These are phyloP conservation scores for Fraxinus americana DNA, from an alignment of 257 asterid species.

Conservation along the genomic window DNA sequence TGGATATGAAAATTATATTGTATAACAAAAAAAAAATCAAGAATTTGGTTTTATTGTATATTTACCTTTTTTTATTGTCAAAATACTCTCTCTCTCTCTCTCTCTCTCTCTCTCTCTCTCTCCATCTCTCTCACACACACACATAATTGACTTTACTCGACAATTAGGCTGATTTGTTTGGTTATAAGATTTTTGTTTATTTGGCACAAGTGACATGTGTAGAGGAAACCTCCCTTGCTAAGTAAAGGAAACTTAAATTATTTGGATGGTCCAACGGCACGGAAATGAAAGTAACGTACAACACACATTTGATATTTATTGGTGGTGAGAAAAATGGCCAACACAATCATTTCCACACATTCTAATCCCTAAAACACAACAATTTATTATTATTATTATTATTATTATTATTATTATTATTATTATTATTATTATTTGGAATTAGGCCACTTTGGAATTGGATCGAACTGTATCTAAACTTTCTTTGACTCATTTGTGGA, in stretches of 20 bases:
- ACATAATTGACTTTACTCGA: no score
- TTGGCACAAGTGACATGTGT: not conserved
- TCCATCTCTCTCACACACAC: no score
- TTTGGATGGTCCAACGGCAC: not conserved
- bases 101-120: no score
- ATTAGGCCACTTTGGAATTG: not conserved
- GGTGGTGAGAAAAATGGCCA: not conserved
- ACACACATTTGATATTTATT: not conserved
- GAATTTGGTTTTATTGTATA: no score
- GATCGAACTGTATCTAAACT: no score
- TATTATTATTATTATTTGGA: not conserved
- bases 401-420: not conserved
- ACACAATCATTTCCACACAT: not conserved
- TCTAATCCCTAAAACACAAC: not conserved
- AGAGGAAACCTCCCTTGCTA: constrained; percentile 24
- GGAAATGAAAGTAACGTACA: not conserved
- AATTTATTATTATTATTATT: not conserved
- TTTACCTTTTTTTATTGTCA: no score
- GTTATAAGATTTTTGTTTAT: not conserved
- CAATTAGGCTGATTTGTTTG: no score
- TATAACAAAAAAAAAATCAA: no score
- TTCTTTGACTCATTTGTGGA: no score
- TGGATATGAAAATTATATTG: no score
- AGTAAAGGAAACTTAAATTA: constrained; percentile 4
- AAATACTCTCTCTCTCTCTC: no score